Evolutionary conservation across 148 eudicot species (phyloP).

Genomic region (Rhododendron mucronatum): DNA sequence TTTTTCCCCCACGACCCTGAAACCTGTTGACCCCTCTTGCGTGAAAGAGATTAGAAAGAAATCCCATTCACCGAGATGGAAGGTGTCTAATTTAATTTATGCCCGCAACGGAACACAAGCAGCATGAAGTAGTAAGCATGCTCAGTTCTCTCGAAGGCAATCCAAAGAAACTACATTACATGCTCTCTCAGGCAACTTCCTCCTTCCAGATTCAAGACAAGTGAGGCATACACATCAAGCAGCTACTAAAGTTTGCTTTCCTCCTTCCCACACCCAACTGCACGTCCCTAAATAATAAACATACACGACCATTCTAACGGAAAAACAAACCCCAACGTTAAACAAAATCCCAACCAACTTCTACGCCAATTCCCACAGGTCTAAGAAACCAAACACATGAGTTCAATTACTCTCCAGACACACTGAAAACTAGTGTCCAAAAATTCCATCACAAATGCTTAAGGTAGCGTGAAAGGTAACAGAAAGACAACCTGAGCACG

Average conservation of each 20-base stretch:
- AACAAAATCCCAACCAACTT: neutral
- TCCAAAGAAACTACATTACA: neutral
- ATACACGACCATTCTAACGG: neutral
- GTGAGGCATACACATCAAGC: neutral
- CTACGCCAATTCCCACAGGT: neutral
- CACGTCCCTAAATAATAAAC: neutral
- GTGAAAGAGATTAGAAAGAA: neutral
- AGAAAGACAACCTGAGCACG: conserved; percentile 66
- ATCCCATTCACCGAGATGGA: neutral
- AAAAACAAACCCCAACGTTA: neutral
- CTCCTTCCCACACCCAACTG: neutral
- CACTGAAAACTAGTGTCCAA: neutral
- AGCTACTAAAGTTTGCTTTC: neutral
- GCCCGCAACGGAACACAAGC: conserved; percentile 27
- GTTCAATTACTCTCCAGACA: neutral
- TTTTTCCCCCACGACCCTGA: neutral
- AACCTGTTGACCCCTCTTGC: neutral
- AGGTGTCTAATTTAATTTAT: neutral
- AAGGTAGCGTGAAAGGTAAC: too few species aligned
- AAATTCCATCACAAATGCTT: neutral
- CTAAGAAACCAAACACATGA: neutral
- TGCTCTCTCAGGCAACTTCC: neutral
- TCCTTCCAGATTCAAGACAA: too few species aligned
- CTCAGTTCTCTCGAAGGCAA: conserved; percentile 20
- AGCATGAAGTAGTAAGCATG: neutral